These are phyloP conservation scores for Paspalum vaginatum DNA, from an alignment of 176 grass and related monocot genomes.

Conservation along the genomic window DNA sequence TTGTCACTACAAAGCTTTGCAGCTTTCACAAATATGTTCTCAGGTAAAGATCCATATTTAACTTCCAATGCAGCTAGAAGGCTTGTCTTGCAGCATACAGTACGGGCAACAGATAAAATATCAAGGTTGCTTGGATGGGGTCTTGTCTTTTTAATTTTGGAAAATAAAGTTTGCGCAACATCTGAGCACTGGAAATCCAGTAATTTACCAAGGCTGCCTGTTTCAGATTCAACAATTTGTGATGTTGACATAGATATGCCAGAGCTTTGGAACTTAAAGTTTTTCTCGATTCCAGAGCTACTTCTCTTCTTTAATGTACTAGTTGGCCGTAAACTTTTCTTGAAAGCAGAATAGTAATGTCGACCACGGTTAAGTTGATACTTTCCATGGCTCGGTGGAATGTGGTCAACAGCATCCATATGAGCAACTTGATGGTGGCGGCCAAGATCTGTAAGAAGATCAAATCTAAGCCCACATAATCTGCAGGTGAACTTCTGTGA, in stretches of 20 bases:
- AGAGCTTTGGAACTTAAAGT: slow-evolving; percentile 55
- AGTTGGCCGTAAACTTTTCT: slow-evolving; percentile 61
- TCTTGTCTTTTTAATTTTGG: slow-evolving; percentile 84
- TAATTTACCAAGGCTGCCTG: slow-evolving; percentile 59
- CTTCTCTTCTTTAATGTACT: slow-evolving; percentile 64
- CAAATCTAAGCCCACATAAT: slow-evolving; percentile 76
- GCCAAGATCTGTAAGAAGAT: slow-evolving; percentile 79
- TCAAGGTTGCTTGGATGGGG: slow-evolving; percentile 83
- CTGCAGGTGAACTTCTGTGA: slow-evolving; percentile 72
- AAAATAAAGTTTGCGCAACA: slow-evolving; percentile 75
- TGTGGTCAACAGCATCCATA: slow-evolving; percentile 52
- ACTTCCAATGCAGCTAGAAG: slow-evolving; percentile 71
- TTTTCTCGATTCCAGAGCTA: slow-evolving; percentile 54
- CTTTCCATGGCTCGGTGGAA: slow-evolving; percentile 70
- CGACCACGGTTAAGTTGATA: slow-evolving; percentile 78
- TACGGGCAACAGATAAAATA: slow-evolving; percentile 80
- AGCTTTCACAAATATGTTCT: slow-evolving; percentile 87
- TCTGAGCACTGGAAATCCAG: slow-evolving; percentile 70
- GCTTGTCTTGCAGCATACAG: slow-evolving; percentile 77
- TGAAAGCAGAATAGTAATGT: slow-evolving; percentile 81
- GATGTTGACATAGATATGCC: slow-evolving; percentile 42
- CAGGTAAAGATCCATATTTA: slow-evolving; percentile 80
- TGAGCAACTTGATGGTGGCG: slow-evolving; percentile 84
- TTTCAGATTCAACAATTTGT: slow-evolving; percentile 55
- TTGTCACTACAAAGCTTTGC: slow-evolving; percentile 92